A percentile compares a stretch with the other conserved stretches of the same genome.
Conservation (phyloP, 164 flowering plant species). For the Kalanchoe fedtschenkoi region DNA sequence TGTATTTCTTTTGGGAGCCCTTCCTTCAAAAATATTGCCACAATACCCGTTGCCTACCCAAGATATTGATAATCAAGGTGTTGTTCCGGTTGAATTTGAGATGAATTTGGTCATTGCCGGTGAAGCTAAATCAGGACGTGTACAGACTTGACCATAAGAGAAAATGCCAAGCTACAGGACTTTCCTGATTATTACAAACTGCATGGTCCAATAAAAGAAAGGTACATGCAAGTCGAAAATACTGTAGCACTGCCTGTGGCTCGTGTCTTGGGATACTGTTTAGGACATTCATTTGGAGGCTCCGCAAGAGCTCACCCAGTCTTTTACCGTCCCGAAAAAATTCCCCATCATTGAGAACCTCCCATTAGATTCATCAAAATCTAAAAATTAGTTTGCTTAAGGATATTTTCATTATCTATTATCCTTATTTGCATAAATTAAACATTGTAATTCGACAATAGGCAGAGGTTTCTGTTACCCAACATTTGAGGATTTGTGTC, state of each 20-base stretch:
- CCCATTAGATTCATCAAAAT: background rate
- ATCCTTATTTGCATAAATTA: too few species aligned
- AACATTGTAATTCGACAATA: too few species aligned
- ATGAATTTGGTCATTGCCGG: constrained; percentile 35
- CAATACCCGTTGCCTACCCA: constrained; percentile 79
- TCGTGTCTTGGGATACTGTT: constrained; percentile 43
- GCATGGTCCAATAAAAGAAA: constrained; percentile 35
- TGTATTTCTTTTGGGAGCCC: constrained; percentile 81
- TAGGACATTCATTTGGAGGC: constrained; percentile 19
- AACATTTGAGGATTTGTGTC: too few species aligned
- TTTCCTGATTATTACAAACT: constrained; percentile 52
- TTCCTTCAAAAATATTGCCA: constrained; percentile 48
- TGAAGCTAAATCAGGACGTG: constrained; percentile 43
- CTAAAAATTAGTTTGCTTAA: background rate
- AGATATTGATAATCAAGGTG: constrained; percentile 47
- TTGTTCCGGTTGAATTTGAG: constrained; percentile 52
- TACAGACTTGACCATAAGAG: constrained; percentile 61
- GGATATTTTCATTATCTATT: too few species aligned
- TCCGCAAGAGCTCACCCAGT: background rate
- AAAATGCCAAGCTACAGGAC: constrained; percentile 69
- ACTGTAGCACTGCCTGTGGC: constrained; percentile 59
- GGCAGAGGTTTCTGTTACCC: too few species aligned
- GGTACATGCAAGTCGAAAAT: constrained; percentile 55
- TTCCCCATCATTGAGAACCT: background rate
- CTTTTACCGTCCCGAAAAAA: background rate